phyloP scores from a whole-genome alignment of 768 basidiomycete species.

The Gymnopilus junonius region DNA sequence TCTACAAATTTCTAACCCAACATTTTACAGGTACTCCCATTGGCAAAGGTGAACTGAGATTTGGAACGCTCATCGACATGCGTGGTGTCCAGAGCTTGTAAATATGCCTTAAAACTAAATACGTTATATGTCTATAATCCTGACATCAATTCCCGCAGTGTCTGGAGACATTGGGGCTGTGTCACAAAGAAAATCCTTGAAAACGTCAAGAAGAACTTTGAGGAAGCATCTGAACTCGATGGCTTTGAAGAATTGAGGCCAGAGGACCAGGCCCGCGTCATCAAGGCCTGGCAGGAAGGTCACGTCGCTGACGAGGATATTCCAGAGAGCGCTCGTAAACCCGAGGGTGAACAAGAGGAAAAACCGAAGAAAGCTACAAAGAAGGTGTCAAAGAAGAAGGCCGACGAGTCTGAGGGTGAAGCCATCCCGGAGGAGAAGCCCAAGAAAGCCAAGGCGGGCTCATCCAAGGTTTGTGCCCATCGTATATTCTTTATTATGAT shows the following conservation, averaged over 20 bases:
- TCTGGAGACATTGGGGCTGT: constrained; percentile 95
- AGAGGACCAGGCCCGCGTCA: constrained; percentile 74
- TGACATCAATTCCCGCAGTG: constrained; percentile 38
- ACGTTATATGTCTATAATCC: constrained; percentile 2
- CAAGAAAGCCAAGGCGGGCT: constrained; percentile 46
- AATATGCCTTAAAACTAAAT: constrained; percentile 24
- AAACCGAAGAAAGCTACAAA: constrained; percentile 42
- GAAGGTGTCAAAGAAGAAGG: constrained; percentile 32
- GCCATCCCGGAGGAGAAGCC: constrained; percentile 51
- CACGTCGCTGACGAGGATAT: constrained; percentile 86
- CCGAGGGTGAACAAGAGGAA: constrained; percentile 48
- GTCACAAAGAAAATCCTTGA: constrained; percentile 67
- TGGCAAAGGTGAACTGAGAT: constrained; percentile 69
- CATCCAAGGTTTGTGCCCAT: constrained; percentile 24
- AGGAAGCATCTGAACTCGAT: constrained; percentile 72
- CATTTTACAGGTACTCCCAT: constrained; percentile 64
- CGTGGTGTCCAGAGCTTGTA: constrained; percentile 72
- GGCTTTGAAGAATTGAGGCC: constrained; percentile 77
- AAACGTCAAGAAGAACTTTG: constrained; percentile 71
- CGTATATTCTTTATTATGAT: background rate
- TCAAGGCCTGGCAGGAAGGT: constrained; percentile 75
- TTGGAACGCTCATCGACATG: constrained; percentile 79
- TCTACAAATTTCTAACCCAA: constrained; percentile 16
- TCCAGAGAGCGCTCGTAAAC: constrained; percentile 71
- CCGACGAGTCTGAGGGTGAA: constrained; percentile 27